A percentile compares a stretch with the other conserved stretches of the same genome.
phyloP scores from a whole-genome alignment of 306 rosid species.

The Geum urbanum region DNA sequence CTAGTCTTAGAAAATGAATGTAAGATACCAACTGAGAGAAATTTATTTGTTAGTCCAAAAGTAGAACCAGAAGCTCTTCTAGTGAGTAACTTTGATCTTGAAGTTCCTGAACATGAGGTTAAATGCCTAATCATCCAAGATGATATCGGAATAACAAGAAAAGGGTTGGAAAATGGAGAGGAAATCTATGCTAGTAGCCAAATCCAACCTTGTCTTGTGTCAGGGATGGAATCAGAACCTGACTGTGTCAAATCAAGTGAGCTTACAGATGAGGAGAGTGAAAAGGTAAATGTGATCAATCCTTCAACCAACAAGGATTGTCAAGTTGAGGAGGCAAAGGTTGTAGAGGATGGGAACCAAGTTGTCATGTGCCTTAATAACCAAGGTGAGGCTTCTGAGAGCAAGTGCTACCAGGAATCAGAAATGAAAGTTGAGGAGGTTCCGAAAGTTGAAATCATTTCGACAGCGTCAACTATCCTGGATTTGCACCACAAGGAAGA shows the following conservation, averaged over 20 bases:
- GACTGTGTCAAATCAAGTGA: constrained; percentile 10
- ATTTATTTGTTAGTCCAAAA: constrained; percentile 22
- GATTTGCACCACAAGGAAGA: constrained; percentile 25
- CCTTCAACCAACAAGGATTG: constrained; percentile 16
- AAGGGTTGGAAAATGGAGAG: constrained; percentile 33
- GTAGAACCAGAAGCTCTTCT: constrained; percentile 26
- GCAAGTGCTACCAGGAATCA: constrained; percentile 15
- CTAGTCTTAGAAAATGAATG: constrained; percentile 6
- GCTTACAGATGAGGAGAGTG: constrained; percentile 23
- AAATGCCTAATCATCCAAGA: constrained; percentile 27
- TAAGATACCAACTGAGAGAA: constrained; percentile 22
- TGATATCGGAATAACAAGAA: constrained; percentile 25
- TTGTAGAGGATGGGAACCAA: constrained; percentile 23
- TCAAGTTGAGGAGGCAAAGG: constrained; percentile 26
- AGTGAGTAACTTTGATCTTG: constrained; percentile 16
- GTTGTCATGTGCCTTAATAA: constrained; percentile 19
- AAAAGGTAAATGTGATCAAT: constrained; percentile 13
- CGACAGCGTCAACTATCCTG: constrained; percentile 14
- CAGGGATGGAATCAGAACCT: constrained; percentile 21
- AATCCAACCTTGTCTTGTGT: constrained; percentile 29
- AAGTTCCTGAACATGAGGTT: constrained; percentile 32
- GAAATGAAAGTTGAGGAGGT: constrained; percentile 22
- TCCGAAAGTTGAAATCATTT: constrained; percentile 27
- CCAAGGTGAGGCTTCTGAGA: constrained; percentile 33
- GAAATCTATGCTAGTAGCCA: constrained; percentile 13